Percentiles rank a stretch among this genome's conserved stretches.
phyloP scores from a whole-genome alignment of 352 stramenopile genomes.

The Aphanomyces euteiches region DNA sequence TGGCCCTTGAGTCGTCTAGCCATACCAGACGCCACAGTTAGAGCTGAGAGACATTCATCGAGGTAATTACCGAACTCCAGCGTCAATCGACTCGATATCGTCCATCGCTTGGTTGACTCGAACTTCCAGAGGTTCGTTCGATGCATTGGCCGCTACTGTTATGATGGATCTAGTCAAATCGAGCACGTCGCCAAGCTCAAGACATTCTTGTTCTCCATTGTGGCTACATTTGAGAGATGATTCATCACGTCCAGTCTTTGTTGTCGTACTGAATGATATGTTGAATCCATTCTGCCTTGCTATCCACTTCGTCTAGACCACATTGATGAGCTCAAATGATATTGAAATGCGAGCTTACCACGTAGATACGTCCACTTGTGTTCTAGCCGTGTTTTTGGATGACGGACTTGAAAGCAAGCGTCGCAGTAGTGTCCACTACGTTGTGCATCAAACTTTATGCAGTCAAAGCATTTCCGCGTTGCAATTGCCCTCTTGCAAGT shows the following conservation, averaged over 20 bases:
- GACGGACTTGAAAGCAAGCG: slow-evolving; percentile 50
- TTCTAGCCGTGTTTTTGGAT: slow-evolving; percentile 50
- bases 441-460: slow-evolving; percentile 60
- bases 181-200: slow-evolving; percentile 56
- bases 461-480: slow-evolving; percentile 65
- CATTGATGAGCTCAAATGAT: neutral
- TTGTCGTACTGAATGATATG: slow-evolving; percentile 47
- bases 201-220: slow-evolving; percentile 60
- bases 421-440: slow-evolving; percentile 64
- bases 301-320: slow-evolving; percentile 2
- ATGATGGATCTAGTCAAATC: slow-evolving; percentile 46
- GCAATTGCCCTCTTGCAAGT: slow-evolving; percentile 43
- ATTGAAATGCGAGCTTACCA: neutral
- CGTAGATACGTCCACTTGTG: slow-evolving; percentile 46
- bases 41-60: slow-evolving; percentile 36
- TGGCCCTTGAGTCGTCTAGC: slow-evolving; percentile 32
- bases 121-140: neutral
- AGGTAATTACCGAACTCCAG: slow-evolving; percentile 41
- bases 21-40: neutral
- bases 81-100: slow-evolving; percentile 41
- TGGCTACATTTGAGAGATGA: slow-evolving; percentile 38
- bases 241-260: neutral
- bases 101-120: slow-evolving; percentile 28
- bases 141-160: neutral
- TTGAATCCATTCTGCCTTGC: slow-evolving; percentile 42